phyloP scores from a whole-genome alignment of 192 early-diverging fungal genomes.

The Dissophora globulifera region DNA sequence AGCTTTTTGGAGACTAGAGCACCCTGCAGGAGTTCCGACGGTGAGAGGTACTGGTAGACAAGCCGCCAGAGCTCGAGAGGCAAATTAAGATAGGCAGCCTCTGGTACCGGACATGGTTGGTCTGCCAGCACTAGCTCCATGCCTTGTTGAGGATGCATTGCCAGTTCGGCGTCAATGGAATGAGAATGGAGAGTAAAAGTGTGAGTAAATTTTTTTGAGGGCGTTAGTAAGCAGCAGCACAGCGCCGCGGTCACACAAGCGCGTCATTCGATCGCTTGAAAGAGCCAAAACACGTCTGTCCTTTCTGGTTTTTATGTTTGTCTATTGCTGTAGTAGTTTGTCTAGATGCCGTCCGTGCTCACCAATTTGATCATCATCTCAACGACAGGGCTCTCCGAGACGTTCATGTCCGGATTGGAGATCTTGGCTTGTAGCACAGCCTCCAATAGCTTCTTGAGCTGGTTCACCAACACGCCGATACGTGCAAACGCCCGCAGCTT shows the following conservation, averaged over 20 bases:
- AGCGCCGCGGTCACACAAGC: too few relatives aligned
- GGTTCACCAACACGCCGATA: constrained; percentile 79
- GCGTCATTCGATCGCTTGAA: too few relatives aligned
- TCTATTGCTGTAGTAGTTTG: too few relatives aligned
- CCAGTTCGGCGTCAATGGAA: too few relatives aligned
- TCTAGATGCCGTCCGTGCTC: constrained; percentile 49
- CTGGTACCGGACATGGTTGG: too few relatives aligned
- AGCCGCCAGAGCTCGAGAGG: constrained; percentile 29
- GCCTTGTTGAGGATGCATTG: too few relatives aligned
- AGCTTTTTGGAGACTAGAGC: constrained; percentile 20
- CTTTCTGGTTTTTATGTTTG: too few relatives aligned
- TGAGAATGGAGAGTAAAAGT: too few relatives aligned
- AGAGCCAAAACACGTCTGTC: too few relatives aligned
- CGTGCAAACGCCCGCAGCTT: constrained; percentile 79
- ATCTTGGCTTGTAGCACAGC: constrained; percentile 77
- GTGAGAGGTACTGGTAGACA: constrained; percentile 19
- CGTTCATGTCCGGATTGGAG: constrained; percentile 67
- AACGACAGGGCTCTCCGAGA: constrained; percentile 48
- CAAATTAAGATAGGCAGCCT: constrained; percentile 14
- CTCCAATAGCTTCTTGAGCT: constrained; percentile 78
- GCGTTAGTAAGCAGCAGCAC: too few relatives aligned
- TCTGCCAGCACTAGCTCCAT: too few relatives aligned
- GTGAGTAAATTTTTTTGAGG: too few relatives aligned
- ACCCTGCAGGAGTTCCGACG: constrained; percentile 18
- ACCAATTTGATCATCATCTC: constrained; percentile 55